Evolutionary conservation across 139 green algal genomes (phyloP).

Genomic region (Asterochloris sp.): DNA sequence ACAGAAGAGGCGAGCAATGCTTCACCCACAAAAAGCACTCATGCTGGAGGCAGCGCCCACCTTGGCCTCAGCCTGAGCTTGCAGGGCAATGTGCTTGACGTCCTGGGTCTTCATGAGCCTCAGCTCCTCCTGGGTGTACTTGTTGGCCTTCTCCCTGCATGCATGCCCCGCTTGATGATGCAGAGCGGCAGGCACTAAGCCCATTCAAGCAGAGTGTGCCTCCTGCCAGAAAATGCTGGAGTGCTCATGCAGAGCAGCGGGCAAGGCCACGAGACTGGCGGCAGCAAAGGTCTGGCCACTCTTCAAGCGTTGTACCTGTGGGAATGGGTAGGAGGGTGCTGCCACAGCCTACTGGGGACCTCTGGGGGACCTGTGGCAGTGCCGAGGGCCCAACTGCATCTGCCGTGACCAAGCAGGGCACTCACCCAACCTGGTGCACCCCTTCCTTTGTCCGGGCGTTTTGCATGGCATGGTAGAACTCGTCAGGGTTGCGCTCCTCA

Average conservation of each 20-base stretch:
- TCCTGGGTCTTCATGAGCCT: constrained; percentile 94
- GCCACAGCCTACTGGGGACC: not conserved
- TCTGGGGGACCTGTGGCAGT: not conserved
- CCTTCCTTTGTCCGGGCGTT: constrained; percentile 76
- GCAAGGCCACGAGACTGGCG: not conserved
- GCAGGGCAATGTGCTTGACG: constrained; percentile 75
- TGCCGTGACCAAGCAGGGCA: not conserved
- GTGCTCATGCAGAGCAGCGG: not conserved
- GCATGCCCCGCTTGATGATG: too few relatives aligned
- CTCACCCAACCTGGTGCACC: constrained; percentile 63
- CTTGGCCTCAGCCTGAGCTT: constrained; percentile 72
- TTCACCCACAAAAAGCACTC: not conserved
- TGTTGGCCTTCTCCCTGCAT: constrained; percentile 49
- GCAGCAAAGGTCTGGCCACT: not conserved
- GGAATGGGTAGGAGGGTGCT: not conserved
- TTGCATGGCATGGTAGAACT: constrained; percentile 99
- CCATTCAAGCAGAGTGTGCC: not conserved
- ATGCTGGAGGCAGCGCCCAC: constrained; percentile 24
- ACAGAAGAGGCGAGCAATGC: not conserved
- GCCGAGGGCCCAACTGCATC: not conserved
- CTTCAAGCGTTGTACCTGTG: not conserved
- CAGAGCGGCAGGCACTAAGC: too few relatives aligned
- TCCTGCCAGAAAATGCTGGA: not conserved
- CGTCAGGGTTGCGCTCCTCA: constrained; percentile 92
- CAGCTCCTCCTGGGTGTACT: constrained; percentile 91